A percentile compares a stretch with the other conserved stretches of the same genome.
These are phyloP conservation scores for Penicillium hesseltinei DNA, from an alignment of 2,329 filamentous ascomycete genomes.

Conservation along the genomic window DNA sequence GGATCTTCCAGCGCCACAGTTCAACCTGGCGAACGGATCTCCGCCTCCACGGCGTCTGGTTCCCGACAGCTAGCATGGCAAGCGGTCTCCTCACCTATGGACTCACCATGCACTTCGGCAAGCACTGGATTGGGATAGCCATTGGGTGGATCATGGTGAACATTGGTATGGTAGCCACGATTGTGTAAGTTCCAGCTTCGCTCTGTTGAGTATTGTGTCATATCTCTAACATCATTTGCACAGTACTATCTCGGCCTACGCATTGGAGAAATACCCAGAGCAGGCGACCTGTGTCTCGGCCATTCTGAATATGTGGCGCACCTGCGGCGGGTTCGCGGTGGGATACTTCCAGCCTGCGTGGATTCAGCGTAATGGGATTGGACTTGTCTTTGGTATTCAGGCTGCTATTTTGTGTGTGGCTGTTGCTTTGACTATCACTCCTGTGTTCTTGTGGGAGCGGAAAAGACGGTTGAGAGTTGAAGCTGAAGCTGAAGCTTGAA, in stretches of 20 bases:
- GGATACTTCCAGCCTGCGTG: conserved; percentile 40
- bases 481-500: not conserved
- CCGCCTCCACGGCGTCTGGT: conserved; percentile 39
- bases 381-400: conserved; percentile 36
- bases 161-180: conserved; percentile 36
- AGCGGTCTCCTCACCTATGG: conserved; percentile 36
- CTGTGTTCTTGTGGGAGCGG: conserved; percentile 20
- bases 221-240: not conserved
- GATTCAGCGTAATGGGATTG: conserved; percentile 33
- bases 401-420: conserved; percentile 30
- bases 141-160: conserved; percentile 42
- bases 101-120: conserved; percentile 34
- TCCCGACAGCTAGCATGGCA: conserved; percentile 32
- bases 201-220: not conserved
- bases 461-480: not conserved
- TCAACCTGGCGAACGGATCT: conserved; percentile 33
- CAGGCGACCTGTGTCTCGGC: conserved; percentile 36
- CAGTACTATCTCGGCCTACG: conserved; percentile 38
- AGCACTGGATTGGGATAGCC: conserved; percentile 39
- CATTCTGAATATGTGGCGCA: conserved; percentile 42
- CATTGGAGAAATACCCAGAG: conserved; percentile 37
- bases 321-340: conserved; percentile 39
- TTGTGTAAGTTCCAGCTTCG: conserved; percentile 27
- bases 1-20: conserved; percentile 28
- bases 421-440: conserved; percentile 28